Evolutionary conservation across 805 yeast species (phyloP), one percentile per base, ranked within the genome.

Genomic region (Saccharomycopsis sp.): DNA sequence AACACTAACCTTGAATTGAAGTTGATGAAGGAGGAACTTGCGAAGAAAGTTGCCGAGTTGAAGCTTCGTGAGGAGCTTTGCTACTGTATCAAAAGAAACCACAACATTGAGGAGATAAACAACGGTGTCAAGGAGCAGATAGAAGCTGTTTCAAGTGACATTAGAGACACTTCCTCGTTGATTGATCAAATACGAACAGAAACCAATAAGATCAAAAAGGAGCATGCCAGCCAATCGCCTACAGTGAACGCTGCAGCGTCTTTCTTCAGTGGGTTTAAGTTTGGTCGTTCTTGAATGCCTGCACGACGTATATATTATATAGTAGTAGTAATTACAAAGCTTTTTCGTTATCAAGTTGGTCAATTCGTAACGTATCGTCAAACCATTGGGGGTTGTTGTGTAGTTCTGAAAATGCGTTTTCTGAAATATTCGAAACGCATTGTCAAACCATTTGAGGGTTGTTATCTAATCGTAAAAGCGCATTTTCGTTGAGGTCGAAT

Each of bases 121-220:
- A 37, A 54, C 9, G 62, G 57, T 3, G 58, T 59, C 37, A 53
- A 53, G 24, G n/a, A 8, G 14, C 63, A 61, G 51, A 54, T 61
- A 2, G 58, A 58, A 12, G 24, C 18, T 7, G 24, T 41, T 40
- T 53, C 57, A 3, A 52, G 44, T 18, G 61, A 58, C 21, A 53
- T 58, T 18, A 16, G 59, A 23, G 50, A 23, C n/a, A 44, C 48
- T 12, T 7, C 21, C 16, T 5, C 48, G 18, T 44, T 44, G 21
- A 44, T 44, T 12, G 48, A 44, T 44, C 18, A 44, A 44, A 44
- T 44, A 16, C 18, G 16, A 44, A 44, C 51, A 20, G 51, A 48
- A 48, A 48, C 3, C 29, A 29, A 48, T n/a, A 48, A 48, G 24
- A 23, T 48, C 18, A 50, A 50, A n/a, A 24, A 50, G 21, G 18